Evolutionary conservation across 805 yeast genomes (phyloP).

Genomic region (Teunomyces barrocoloradensis): DNA sequence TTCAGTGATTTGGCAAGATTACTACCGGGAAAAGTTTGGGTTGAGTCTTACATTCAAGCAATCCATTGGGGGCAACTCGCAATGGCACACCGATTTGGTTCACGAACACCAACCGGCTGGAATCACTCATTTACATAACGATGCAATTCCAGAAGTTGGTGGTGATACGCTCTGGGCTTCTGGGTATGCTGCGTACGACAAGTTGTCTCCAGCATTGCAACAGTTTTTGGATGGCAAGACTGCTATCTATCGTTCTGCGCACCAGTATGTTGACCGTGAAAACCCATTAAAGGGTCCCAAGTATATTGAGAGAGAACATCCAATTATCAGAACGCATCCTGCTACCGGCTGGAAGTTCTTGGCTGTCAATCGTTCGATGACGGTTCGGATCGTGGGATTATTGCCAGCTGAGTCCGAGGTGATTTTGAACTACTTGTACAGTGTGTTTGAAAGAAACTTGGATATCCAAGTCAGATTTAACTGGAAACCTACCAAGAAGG

Average conservation of each 20-base stretch:
- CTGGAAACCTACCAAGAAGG: constrained; percentile 15
- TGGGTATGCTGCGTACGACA: constrained; percentile 57
- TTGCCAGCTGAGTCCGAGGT: constrained; percentile 22
- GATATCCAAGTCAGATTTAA: constrained; percentile 18
- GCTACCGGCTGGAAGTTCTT: constrained; percentile 35
- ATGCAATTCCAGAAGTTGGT: constrained; percentile 40
- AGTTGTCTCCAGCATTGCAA: constrained; percentile 50
- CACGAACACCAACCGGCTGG: constrained; percentile 39
- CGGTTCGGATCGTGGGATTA: constrained; percentile 29
- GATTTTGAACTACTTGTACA: constrained; percentile 14
- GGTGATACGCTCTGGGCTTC: constrained; percentile 60
- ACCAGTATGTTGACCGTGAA: constrained; percentile 36
- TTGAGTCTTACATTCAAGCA: constrained; percentile 28
- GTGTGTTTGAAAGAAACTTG: constrained; percentile 16
- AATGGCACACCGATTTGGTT: constrained; percentile 38
- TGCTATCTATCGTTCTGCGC: constrained; percentile 43
- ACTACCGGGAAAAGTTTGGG: constrained; percentile 22
- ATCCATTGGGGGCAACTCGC: constrained; percentile 22
- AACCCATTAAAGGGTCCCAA: constrained; percentile 31
- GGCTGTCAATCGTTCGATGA: constrained; percentile 29
- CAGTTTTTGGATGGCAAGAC: constrained; percentile 51
- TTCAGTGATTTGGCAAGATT: constrained; percentile 32
- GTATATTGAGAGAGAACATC: constrained; percentile 28
- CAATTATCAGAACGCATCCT: constrained; percentile 31
- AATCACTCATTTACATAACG: constrained; percentile 37